Evolutionary conservation across 2,329 filamentous ascomycete species (phyloP), one percentile per base, ranked within the genome.

Genomic region (Epichloe bromicola): DNA sequence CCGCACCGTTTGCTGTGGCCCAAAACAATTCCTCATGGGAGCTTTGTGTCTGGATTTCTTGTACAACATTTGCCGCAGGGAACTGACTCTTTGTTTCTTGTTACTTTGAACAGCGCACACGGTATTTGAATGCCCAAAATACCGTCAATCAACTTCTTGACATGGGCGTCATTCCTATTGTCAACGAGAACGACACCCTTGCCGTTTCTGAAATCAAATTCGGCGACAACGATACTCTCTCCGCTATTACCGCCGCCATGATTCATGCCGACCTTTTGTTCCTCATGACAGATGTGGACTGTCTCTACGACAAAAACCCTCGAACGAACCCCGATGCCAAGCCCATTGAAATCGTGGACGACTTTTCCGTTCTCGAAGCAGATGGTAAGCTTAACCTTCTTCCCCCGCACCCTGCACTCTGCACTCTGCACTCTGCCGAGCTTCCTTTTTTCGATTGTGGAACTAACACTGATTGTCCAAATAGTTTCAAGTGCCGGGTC

Each of bases 161-260:
- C 61, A 93, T 96, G 85, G 90, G 90, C 2, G 91, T 97, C 26
- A 94, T 98, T 56, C 93, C 93, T 10, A 96, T 98, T 60, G 93
- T 98, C 56, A 98, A 98, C 62, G 93, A 98, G 70, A 98, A 98
- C 67, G 93, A 98, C 67, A 98, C 93, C 3, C 73, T 98, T 50
- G 88, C 90, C 23, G 93, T 98, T 57, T 87, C 91, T 43, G 93
- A 98, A 76, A 98, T 98, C 71, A 97, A 97, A 74, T 98, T 98
- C 64, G 93, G 93, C 58, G 93, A 98, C 74, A 98, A 98, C 61
- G 93, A 98, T 67, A 98, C 93, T 2, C 75, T 98, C 45, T 95
- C 89, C 12, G 93, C 93, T 52, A 96, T 98, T 59, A 95, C 93
- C 0, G 88, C 93, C 1, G 93, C 86, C 58, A 97, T 97, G 89